These are phyloP conservation scores for Alternaria conjuncta DNA, from an alignment of 2,329 filamentous ascomycete genomes.

Conservation along the genomic window DNA sequence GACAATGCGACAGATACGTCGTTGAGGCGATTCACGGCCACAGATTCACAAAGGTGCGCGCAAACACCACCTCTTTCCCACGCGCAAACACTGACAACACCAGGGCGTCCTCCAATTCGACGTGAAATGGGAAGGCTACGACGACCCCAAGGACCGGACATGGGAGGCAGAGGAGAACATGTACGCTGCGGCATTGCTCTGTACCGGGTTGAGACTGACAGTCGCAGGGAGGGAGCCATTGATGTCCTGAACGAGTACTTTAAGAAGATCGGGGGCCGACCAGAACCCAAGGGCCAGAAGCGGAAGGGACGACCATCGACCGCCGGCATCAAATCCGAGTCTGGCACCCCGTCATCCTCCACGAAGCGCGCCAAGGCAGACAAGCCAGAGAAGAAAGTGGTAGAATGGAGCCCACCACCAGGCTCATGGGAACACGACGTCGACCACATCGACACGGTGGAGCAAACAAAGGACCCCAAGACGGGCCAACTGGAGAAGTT, in stretches of 20 bases:
- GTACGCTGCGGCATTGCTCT: constrained; percentile 48
- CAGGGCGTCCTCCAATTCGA: constrained; percentile 60
- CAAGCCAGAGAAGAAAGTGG: constrained; percentile 51
- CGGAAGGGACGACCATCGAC: constrained; percentile 42
- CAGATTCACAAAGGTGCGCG: constrained; percentile 52
- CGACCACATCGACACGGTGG: constrained; percentile 72
- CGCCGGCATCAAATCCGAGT: constrained; percentile 22
- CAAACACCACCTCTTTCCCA: constrained; percentile 32
- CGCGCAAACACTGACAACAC: constrained; percentile 11
- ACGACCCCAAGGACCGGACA: constrained; percentile 71
- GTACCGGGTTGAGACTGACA: constrained; percentile 3
- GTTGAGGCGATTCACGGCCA: constrained; percentile 77
- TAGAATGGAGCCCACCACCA: constrained; percentile 69
- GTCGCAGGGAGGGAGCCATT: constrained; percentile 42
- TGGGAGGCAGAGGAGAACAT: constrained; percentile 82
- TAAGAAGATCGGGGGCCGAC: constrained; percentile 66
- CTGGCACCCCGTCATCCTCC: constrained; percentile 29
- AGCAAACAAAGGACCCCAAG: constrained; percentile 59
- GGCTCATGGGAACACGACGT: constrained; percentile 82
- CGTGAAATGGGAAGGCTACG: constrained; percentile 83
- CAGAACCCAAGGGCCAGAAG: constrained; percentile 64
- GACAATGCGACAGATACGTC: constrained; percentile 63
- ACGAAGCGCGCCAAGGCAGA: constrained; percentile 46
- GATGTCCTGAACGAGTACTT: constrained; percentile 71
- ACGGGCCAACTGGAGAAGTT: constrained; percentile 61